phyloP scores from a whole-genome alignment of 345 rosid species.

The Euphorbia tirucalli region DNA sequence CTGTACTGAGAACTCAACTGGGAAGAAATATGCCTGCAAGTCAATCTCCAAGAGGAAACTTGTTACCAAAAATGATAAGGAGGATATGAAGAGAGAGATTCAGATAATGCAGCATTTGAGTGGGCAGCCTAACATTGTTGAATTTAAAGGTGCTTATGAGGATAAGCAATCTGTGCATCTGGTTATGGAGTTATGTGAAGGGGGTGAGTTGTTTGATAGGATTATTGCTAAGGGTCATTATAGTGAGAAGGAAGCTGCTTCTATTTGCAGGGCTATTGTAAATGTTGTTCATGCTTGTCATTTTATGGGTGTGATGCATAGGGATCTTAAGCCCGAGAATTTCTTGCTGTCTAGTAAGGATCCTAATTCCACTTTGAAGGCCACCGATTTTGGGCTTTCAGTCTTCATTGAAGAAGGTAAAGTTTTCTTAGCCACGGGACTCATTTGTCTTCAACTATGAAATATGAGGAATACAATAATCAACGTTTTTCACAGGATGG shows the following conservation, averaged over 20 bases:
- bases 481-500: too few relatives aligned
- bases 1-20: conserved; percentile 27
- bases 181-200: conserved; percentile 31
- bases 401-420: conserved; percentile 54
- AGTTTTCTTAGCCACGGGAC: not conserved
- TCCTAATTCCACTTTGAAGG: conserved; percentile 19
- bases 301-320: conserved; percentile 37
- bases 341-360: conserved; percentile 29
- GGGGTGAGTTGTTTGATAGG: conserved; percentile 30
- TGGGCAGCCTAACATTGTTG: conserved; percentile 33
- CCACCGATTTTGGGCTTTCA: conserved; percentile 33
- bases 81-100: conserved; percentile 37
- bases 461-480: not conserved
- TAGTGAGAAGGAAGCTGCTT: conserved; percentile 34
- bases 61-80: conserved; percentile 25
- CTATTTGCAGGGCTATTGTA: conserved; percentile 30
- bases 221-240: conserved; percentile 31
- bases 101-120: conserved; percentile 34
- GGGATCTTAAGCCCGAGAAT: conserved; percentile 36
- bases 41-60: conserved; percentile 33
- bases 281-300: conserved; percentile 31
- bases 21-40: conserved; percentile 28
- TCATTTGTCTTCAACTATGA: not conserved
- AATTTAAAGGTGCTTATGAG: conserved; percentile 35
- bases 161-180: conserved; percentile 32